These are phyloP conservation scores for Penicillium argentinense DNA, from an alignment of 495 filamentous ascomycete genomes.

Conservation along the genomic window DNA sequence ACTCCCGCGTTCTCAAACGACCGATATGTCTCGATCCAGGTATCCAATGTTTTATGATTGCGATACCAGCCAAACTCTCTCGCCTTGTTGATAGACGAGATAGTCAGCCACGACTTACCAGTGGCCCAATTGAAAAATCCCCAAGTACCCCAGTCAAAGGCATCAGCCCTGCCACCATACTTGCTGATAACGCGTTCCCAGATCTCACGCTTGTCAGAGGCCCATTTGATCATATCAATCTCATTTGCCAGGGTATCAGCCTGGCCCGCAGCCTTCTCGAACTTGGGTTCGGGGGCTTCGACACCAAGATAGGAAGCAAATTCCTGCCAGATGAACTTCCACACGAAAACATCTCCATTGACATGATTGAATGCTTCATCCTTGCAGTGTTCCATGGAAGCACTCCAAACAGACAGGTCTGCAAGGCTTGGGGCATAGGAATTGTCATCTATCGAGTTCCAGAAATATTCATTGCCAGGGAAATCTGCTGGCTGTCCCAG, in stretches of 20 bases:
- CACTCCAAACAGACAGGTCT: conserved; percentile 21
- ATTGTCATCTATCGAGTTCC: conserved; percentile 25
- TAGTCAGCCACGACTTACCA: conserved; percentile 20
- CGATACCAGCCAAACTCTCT: conserved; percentile 23
- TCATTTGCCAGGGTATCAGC: conserved; percentile 16
- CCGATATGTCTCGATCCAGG: conserved; percentile 26
- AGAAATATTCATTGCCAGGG: conserved; percentile 27
- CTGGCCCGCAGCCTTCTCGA: conserved; percentile 15
- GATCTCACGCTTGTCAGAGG: conserved; percentile 24
- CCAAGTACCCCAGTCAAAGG: conserved; percentile 29
- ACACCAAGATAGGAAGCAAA: conserved; percentile 25
- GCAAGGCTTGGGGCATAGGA: conserved; percentile 26
- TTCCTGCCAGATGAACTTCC: conserved; percentile 27
- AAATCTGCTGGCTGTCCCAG: conserved; percentile 12
- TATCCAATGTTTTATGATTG: conserved; percentile 14
- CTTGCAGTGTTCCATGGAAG: conserved; percentile 14
- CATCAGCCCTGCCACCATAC: conserved; percentile 18
- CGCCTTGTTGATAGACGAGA: conserved; percentile 26
- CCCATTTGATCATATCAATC: conserved; percentile 29
- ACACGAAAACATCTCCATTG: conserved; percentile 32
- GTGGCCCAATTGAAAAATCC: conserved; percentile 26
- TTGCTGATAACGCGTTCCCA: conserved; percentile 30
- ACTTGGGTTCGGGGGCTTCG: conserved; percentile 15
- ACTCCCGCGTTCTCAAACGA: conserved; percentile 24
- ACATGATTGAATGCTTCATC: conserved; percentile 30